These are phyloP conservation scores for Lichtheimia ramosa DNA, from an alignment of 371 early-diverging fungal genomes.

Conservation along the genomic window DNA sequence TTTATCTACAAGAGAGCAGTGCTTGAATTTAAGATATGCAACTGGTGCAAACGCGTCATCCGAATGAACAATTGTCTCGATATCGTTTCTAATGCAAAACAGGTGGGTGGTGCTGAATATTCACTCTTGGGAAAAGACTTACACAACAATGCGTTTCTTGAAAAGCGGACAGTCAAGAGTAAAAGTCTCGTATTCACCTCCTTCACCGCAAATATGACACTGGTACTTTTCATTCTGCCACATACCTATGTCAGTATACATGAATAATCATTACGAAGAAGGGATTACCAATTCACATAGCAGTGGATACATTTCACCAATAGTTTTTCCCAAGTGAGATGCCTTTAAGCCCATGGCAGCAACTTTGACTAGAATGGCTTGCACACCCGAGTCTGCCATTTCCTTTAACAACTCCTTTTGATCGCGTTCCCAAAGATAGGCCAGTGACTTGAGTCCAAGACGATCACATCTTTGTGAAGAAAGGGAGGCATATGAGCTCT, in stretches of 20 bases:
- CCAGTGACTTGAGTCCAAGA: slow-evolving; percentile 79
- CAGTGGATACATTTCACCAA: slow-evolving; percentile 76
- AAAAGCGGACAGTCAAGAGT: slow-evolving; percentile 98
- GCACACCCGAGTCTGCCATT: slow-evolving; percentile 87
- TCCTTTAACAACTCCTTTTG: slow-evolving; percentile 87
- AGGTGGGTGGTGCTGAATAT: slow-evolving; percentile 19
- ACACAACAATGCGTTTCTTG: slow-evolving; percentile 72
- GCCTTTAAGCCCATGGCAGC: slow-evolving; percentile 86
- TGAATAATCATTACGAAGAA: neutral
- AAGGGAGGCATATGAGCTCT: neutral
- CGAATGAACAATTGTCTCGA: slow-evolving; percentile 75
- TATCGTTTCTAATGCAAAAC: slow-evolving; percentile 77
- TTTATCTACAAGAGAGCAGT: slow-evolving; percentile 63
- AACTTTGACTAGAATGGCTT: slow-evolving; percentile 93
- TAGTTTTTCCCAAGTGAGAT: slow-evolving; percentile 77
- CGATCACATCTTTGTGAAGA: slow-evolving; percentile 68
- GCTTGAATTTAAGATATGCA: slow-evolving; percentile 71
- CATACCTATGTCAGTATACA: neutral
- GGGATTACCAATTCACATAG: slow-evolving; percentile 65
- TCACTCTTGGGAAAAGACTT: slow-evolving; percentile 17
- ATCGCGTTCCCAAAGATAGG: slow-evolving; percentile 94
- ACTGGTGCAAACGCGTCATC: slow-evolving; percentile 86
- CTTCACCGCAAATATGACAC: slow-evolving; percentile 97
- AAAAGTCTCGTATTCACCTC: slow-evolving; percentile 99
- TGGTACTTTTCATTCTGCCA: slow-evolving; percentile 75